phyloP scores from a whole-genome alignment of 1,284 basidiomycete species.

The Ganoderma lucidum region DNA sequence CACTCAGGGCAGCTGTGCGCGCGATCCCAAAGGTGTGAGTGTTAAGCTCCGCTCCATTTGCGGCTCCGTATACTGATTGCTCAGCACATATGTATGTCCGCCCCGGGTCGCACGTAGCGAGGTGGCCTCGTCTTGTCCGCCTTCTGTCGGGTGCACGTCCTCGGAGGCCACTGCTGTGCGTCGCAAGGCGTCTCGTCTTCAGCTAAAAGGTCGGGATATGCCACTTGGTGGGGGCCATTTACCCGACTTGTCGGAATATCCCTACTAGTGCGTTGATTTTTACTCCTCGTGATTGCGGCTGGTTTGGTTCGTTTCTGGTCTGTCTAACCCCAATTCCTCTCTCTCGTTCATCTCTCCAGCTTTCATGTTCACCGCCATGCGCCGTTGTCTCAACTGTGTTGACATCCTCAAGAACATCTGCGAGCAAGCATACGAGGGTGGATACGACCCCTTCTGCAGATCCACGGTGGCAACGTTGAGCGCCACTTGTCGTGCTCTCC shows the following conservation, averaged over 20 bases:
- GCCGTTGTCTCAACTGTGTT: conserved; percentile 17
- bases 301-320: neutral
- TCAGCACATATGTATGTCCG: conserved; percentile 7
- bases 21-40: conserved; percentile 1
- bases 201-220: conserved; percentile 13
- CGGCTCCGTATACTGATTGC: conserved; percentile 11
- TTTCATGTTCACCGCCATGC: conserved; percentile 16
- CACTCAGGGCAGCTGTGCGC: conserved; percentile 14
- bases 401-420: conserved; percentile 29
- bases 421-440: conserved; percentile 30
- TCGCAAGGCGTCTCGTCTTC: conserved; percentile 23
- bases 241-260: conserved; percentile 13
- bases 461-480: conserved; percentile 24
- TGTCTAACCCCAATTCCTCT: conserved; percentile 2
- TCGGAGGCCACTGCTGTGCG: conserved; percentile 4
- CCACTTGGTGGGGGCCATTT: neutral
- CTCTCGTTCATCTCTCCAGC: neutral
- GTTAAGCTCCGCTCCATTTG: conserved; percentile 23
- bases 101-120: conserved; percentile 13
- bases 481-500: conserved; percentile 23
- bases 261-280: conserved; percentile 2
- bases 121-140: conserved; percentile 14
- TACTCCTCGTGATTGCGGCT: neutral
- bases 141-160: conserved; percentile 10
- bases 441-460: conserved; percentile 29